phyloP scores from a whole-genome alignment of 371 early-diverging fungal genomes.

The Mortierella sp. region DNA sequence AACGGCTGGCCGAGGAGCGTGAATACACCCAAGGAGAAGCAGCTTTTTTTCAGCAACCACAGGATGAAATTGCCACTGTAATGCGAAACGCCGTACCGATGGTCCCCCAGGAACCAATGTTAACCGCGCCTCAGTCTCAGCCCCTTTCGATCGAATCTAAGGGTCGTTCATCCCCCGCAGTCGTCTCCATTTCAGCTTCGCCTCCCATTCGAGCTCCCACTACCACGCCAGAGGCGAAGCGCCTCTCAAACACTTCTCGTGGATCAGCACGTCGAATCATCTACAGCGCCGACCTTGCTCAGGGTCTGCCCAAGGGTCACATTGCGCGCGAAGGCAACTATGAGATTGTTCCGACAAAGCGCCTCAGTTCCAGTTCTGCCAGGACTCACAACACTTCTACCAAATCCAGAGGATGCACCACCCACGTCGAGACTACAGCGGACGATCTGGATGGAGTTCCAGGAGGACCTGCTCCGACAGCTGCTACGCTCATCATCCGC shows the following conservation, averaged over 20 bases:
- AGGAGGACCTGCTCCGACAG: background rate
- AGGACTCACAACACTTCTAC: background rate
- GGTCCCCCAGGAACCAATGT: background rate
- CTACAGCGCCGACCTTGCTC: constrained; percentile 17
- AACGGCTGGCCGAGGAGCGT: background rate
- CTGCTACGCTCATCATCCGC: background rate
- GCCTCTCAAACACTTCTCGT: constrained; percentile 18
- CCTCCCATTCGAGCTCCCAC: constrained; percentile 1
- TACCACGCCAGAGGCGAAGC: background rate
- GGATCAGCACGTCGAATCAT: constrained; percentile 31
- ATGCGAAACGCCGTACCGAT: background rate
- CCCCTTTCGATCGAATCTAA: background rate
- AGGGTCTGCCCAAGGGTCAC: constrained; percentile 19
- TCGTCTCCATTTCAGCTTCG: background rate
- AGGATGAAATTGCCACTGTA: background rate
- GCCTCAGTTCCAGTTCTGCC: constrained; percentile 1
- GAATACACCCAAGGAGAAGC: background rate
- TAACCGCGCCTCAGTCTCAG: background rate
- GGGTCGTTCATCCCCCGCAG: background rate
- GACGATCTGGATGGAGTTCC: constrained; percentile 2
- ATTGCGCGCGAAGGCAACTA: constrained; percentile 24
- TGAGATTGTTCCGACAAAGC: constrained; percentile 24
- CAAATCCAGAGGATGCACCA: background rate
- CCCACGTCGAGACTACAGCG: background rate
- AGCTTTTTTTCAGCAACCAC: background rate